Percentiles rank a stretch among this genome's conserved stretches.
These are phyloP conservation scores for Nakazawaea peltata DNA, from an alignment of 805 yeast species.

Conservation along the genomic window DNA sequence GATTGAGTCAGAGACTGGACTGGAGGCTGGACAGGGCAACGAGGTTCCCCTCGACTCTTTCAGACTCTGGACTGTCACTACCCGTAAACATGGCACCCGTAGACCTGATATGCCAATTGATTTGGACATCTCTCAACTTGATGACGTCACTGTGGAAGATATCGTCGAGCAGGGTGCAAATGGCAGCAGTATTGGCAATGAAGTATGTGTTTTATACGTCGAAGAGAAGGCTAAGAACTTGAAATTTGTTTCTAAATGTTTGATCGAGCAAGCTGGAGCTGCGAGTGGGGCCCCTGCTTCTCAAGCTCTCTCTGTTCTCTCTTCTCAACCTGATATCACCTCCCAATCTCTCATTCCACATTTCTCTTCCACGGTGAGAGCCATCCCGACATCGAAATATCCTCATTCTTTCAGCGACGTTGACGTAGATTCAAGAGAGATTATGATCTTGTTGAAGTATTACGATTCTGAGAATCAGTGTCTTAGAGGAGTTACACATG, in stretches of 20 bases:
- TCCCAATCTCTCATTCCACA: constrained; percentile 11
- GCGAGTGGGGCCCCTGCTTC: neutral
- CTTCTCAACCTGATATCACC: constrained; percentile 13
- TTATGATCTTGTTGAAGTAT: constrained; percentile 47
- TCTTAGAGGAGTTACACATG: constrained; percentile 61
- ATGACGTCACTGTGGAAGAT: constrained; percentile 39
- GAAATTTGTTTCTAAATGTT: constrained; percentile 20
- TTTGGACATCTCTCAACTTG: constrained; percentile 17
- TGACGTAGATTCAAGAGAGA: constrained; percentile 21
- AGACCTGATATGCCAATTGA: constrained; percentile 46
- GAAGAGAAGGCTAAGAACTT: constrained; percentile 48
- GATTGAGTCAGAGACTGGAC: too few species aligned
- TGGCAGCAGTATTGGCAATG: too few species aligned
- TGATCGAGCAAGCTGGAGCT: constrained; percentile 6
- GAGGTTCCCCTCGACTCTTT: constrained; percentile 30
- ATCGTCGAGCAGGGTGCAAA: constrained; percentile 39
- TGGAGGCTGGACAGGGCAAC: too few species aligned
- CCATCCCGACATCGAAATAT: constrained; percentile 9
- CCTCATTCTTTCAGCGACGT: constrained; percentile 14
- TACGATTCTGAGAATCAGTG: constrained; percentile 51
- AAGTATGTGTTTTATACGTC: constrained; percentile 44
- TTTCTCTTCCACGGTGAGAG: neutral
- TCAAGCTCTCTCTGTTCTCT: constrained; percentile 4
- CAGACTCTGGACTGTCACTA: constrained; percentile 57
- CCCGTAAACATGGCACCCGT: constrained; percentile 63